Conservation (phyloP, 2,329 filamentous ascomycete species). For the Sclerotinia borealis region DNA sequence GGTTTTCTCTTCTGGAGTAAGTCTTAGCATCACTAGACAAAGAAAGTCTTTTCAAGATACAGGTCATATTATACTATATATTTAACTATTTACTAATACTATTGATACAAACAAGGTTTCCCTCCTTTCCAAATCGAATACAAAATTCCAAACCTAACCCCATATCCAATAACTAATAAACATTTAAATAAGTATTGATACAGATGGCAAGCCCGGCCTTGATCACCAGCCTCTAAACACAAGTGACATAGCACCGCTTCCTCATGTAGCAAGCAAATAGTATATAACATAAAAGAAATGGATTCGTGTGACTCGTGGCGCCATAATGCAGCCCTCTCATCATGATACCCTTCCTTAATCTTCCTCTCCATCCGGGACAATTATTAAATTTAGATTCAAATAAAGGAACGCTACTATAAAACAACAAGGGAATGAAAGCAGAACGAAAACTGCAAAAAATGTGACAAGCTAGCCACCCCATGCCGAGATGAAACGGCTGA, state of each 20-base stretch:
- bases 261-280: neutral
- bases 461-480: neutral
- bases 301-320: slow-evolving; percentile 7
- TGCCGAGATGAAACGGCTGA: neutral
- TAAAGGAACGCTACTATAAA: neutral
- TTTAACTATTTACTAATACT: neutral
- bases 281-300: slow-evolving; percentile 8
- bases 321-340: slow-evolving; percentile 4
- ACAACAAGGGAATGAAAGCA: neutral
- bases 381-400: neutral
- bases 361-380: neutral
- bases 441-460: neutral
- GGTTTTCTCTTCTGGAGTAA: too few species aligned
- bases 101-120: neutral
- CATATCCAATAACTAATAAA: neutral
- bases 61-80: neutral
- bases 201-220: neutral
- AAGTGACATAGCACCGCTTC: neutral
- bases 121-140: neutral
- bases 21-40: neutral
- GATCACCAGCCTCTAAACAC: neutral
- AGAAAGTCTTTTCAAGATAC: neutral
- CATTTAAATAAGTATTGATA: neutral
- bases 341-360: neutral
- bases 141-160: neutral